These are phyloP conservation scores for Anthostomella pinea DNA, from an alignment of 2,329 filamentous ascomycete genomes.

Conservation along the genomic window DNA sequence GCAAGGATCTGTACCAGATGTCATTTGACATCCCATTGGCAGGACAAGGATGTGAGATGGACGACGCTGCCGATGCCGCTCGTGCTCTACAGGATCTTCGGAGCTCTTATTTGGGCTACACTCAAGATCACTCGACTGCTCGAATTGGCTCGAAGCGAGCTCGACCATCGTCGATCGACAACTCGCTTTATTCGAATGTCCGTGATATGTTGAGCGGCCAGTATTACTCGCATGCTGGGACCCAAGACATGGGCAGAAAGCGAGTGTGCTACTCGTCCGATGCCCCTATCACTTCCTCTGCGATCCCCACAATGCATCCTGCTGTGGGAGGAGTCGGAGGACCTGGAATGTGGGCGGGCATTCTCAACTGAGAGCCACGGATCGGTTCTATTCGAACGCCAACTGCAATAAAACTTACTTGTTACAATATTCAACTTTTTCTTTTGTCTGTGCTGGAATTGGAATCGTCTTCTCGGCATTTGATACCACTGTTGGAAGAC, in stretches of 20 bases:
- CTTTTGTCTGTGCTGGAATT: conserved; percentile 28
- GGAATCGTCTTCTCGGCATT: conserved; percentile 23
- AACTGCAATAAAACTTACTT: conserved; percentile 19
- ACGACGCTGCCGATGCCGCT: conserved; percentile 54
- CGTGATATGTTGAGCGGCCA: conserved; percentile 54
- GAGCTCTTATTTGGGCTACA: conserved; percentile 42
- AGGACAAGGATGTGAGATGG: conserved; percentile 45
- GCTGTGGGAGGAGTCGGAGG: conserved; percentile 50
- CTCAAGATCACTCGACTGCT: conserved; percentile 33
- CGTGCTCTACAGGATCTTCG: conserved; percentile 60
- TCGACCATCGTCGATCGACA: conserved; percentile 56
- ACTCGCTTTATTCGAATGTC: conserved; percentile 64
- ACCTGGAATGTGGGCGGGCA: conserved; percentile 65
- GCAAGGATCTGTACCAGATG: conserved; percentile 50
- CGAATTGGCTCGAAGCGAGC: conserved; percentile 55
- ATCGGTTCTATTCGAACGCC: conserved; percentile 7
- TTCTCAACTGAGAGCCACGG: conserved; percentile 48
- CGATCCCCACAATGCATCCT: conserved; percentile 46
- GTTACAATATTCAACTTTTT: conserved; percentile 32
- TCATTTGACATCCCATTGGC: conserved; percentile 47
- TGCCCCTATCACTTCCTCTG: conserved; percentile 44
- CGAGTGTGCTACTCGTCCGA: conserved; percentile 65
- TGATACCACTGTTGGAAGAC: conserved; percentile 32
- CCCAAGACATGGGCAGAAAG: conserved; percentile 53
- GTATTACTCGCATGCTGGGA: conserved; percentile 32